phyloP scores from a whole-genome alignment of 2,329 filamentous ascomycete genomes.

The Ceratocystiopsis brevicomis region DNA sequence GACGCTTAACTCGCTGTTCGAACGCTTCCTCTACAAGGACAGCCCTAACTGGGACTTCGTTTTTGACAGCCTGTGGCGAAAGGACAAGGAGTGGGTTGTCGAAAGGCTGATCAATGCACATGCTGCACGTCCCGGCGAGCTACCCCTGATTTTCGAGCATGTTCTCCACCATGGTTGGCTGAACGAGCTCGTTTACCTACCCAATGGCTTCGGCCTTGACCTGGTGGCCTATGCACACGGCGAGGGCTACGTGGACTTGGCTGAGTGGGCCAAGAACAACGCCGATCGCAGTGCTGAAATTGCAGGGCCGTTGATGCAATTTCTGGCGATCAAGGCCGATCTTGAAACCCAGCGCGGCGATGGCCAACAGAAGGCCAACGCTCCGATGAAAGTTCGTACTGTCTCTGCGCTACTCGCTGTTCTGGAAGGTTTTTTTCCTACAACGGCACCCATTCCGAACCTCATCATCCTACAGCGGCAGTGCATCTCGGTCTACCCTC shows the following conservation, averaged over 20 bases:
- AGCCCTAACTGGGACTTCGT: slow-evolving; percentile 71
- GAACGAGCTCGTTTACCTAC: slow-evolving; percentile 57
- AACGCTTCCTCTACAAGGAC: slow-evolving; percentile 64
- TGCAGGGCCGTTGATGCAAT: slow-evolving; percentile 54
- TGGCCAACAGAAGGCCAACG: slow-evolving; percentile 37
- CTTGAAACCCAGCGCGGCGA: slow-evolving; percentile 55
- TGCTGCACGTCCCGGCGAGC: slow-evolving; percentile 46
- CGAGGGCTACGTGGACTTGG: slow-evolving; percentile 58
- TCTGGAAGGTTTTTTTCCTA: slow-evolving; percentile 49
- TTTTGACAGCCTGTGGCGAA: slow-evolving; percentile 77
- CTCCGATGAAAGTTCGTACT: slow-evolving; percentile 67
- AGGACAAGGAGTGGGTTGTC: slow-evolving; percentile 74
- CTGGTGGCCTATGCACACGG: slow-evolving; percentile 72
- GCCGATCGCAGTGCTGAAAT: slow-evolving; percentile 48
- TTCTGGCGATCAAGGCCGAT: slow-evolving; percentile 67
- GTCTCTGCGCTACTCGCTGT: slow-evolving; percentile 66
- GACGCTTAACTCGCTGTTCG: slow-evolving; percentile 58
- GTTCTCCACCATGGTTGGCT: slow-evolving; percentile 70
- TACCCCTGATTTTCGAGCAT: slow-evolving; percentile 58
- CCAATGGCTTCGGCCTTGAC: slow-evolving; percentile 73
- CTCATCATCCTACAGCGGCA: slow-evolving; percentile 66
- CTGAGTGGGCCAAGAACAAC: slow-evolving; percentile 60
- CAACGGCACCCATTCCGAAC: slow-evolving; percentile 38
- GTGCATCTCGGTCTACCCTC: slow-evolving; percentile 82
- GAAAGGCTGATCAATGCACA: slow-evolving; percentile 62